Base-by-base conservation (phyloP, 106 monocot genomes). In the Dendrobium nobile region DNA sequence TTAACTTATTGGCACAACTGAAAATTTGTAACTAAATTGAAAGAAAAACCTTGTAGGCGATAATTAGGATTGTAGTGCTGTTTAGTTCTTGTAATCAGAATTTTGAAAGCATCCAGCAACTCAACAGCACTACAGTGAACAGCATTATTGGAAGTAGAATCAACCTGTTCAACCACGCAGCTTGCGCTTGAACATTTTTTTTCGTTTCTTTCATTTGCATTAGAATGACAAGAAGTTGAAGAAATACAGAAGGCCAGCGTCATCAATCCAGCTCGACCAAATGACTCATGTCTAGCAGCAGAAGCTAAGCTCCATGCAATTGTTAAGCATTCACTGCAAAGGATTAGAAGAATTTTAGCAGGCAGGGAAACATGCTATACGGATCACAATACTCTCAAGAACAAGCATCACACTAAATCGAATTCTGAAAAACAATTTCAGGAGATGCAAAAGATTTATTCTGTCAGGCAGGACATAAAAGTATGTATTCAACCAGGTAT, bases 1-100 rank as follows among this genome's bases (percentile, higher is more conserved):
- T 70, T 27, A 70, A 37, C 37, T 31, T 70, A 1, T 70, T 4
- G 11, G 33, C 4, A 70, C 70, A 70, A 13, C 13, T 70, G 10
- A 70, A 28, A 70, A 70, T 19, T 76, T 64, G 13, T 31, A 82
- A 47, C 16, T 51, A 51, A 47, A 75, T 9, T 31, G n/a, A 40
- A 54, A 48, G 16, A 61, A n/a, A 54, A 33, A 94, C 96, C 96
- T 94, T 90, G 77, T 76, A 87, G 85, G 55, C 96, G 93, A 82
- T 97, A 97, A 24, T 90, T 94, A 33, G 90, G 88, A 85, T 97
- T 97, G 78, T 92, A 97, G 77, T 97, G 96, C 55, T 97, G 96
- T 84, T 92, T 97, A 75, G 89, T 94, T 84, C 86, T 94, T 84
- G 92, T 87, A 68, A 92, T 83, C 67, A 97, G 72, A 73, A 81